Evolutionary conservation across 225 moss, liverwort and hornwort genomes (phyloP), one percentile per base, ranked within the genome.

Genomic region (Marchantia paleacea): DNA sequence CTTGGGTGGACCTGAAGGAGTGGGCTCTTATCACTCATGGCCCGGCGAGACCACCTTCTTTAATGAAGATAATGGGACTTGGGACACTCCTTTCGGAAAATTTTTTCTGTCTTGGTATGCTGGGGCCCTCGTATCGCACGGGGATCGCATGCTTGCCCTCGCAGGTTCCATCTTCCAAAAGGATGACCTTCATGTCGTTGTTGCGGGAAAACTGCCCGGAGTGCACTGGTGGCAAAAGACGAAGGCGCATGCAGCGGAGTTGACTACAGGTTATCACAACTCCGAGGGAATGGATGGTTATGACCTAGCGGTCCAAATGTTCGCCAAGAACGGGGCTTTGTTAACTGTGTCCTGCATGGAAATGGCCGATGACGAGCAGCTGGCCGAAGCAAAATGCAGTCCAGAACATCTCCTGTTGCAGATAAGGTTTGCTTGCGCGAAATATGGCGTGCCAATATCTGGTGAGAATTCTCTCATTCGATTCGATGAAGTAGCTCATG

Each of bases 181-280:
- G 28, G 75, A 80, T 29, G 86, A 65, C 51, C 31, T 63, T 31
- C 55, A 77, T 12, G 72, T 82, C 61, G 72, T 82, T 19, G 64
- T 86, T n/a, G 77, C 80, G 24, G 82, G 82, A 20, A 82, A 94
- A 86, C 85, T 94, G 15, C 90, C 94, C 50, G 94, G 94, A 67
- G 84, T 94, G 50, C 92, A 94, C 73, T 94, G 94, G 94, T 90
- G 90, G 90, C 87, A 90, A 76, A 88, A 85, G 66, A 89, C 89
- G 9, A 80, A 2, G 58, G 88, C 92, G 48, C 94, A 94, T 16
- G 94, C 91, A 5, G 91, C 94, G 0, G 94, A 94, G 80, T 85
- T 92, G 51, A 76, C 87, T 7, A 90, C 91, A n/a, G 94, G 94
- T 0, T 94, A 85, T 65, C 89, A 91, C 88, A 94, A 92, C n/a